A percentile compares a stretch with the other conserved stretches of the same genome.
Conservation (phyloP, 164 flowering plant species). For the Annona squamosa region DNA sequence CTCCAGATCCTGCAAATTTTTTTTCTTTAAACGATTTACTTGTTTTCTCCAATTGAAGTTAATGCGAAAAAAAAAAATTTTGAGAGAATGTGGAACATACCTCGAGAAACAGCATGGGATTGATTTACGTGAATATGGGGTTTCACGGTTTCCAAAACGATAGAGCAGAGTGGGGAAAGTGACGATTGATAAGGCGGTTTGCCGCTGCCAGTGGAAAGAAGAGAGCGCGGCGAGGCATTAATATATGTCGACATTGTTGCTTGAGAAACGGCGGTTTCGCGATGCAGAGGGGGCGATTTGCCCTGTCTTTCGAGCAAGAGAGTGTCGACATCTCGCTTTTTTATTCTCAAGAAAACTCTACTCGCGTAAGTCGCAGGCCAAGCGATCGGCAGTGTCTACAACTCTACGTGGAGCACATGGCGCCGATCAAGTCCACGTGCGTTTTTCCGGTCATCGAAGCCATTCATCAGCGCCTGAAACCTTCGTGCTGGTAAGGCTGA, state of each 20-base stretch:
- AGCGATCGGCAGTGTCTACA: no score
- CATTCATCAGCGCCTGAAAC: no score
- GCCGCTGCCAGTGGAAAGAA: background rate
- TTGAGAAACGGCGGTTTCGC: no score
- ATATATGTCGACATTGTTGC: conserved; percentile 1
- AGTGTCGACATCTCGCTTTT: conserved; percentile 8
- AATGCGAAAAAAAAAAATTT: no score
- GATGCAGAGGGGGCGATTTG: background rate
- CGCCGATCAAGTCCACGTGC: no score
- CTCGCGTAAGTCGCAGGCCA: no score
- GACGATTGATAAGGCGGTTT: background rate
- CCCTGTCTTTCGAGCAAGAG: background rate
- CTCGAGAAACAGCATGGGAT: conserved; percentile 5
- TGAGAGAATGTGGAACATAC: background rate
- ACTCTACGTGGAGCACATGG: no score
- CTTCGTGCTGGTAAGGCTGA: no score
- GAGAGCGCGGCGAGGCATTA: background rate
- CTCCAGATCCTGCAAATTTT: conserved; percentile 28
- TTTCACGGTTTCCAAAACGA: background rate
- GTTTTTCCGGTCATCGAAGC: no score
- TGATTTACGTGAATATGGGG: background rate
- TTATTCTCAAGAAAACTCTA: conserved; percentile 3
- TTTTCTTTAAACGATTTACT: background rate
- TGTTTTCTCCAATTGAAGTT: background rate
- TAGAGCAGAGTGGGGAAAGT: background rate